Evolutionary conservation across 2,329 filamentous ascomycete species (phyloP), one percentile per base, ranked within the genome.

Genomic region (Aspergillus novofumigatus): DNA sequence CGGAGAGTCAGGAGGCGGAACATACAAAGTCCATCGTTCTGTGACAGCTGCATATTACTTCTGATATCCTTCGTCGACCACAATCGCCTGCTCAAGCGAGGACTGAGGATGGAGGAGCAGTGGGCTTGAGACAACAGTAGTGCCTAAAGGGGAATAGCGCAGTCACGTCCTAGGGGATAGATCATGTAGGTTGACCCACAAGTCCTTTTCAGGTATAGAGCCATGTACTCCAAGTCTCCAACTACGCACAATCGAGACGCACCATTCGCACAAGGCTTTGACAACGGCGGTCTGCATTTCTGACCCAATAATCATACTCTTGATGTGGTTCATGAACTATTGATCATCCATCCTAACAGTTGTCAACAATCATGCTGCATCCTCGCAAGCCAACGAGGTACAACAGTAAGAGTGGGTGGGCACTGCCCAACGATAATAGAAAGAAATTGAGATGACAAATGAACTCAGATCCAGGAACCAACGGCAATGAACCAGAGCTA

Each of bases 11-110:
- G 44, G 26, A 48, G 47, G 20, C 26, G n/a, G 20, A 51, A 72
- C 77, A 49, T 72, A 79, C 77, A 71, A 78, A 76, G 67, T 78
- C 76, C 77, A 79, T 77, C 60, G 52, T 75, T 64, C 60, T 63
- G 56, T 52, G 54, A 52, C 47, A 59, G 62, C 67, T 63, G 68
- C 72, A 73, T 73, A 65, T 59, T 70, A 66, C 61, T 63, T 57
- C 62, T 54, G 32, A 17, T 38, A 52, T 45, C 35, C 57, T 47
- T 25, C 49, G 55, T 59, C 59, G 53, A 55, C 54, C 56, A 63
- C 57, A 51, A 54, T 51, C 50, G 51, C 50, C 35, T 52, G 11
- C 14, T 47, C 44, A 47, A 38, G 53, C 47, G 55, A 38, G 53
- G 55, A 55, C 51, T 54, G 59, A 56, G 54, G 57, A 52, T 57